Percentiles rank a stretch among this genome's conserved stretches.
Conservation (phyloP, 768 basidiomycete genomes). For the Cystofilobasidium capitatum region DNA sequence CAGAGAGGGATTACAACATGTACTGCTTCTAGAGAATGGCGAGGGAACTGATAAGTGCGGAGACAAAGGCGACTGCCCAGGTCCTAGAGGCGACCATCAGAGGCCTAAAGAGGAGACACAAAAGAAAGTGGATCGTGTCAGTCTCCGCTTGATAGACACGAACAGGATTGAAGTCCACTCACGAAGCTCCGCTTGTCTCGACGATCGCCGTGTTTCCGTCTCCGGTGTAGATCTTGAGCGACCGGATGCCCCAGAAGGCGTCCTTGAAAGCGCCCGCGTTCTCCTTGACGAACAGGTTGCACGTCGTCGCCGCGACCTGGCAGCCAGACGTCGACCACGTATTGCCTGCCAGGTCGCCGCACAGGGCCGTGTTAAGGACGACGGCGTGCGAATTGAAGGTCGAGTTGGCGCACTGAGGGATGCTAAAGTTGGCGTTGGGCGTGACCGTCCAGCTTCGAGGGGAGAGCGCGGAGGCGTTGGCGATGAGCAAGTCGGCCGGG, state of each 20-base stretch:
- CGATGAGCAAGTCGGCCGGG: conserved; percentile 42
- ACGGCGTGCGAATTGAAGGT: conserved; percentile 45
- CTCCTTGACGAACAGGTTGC: conserved; percentile 50
- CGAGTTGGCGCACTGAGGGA: conserved; percentile 33
- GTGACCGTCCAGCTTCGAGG: conserved; percentile 31
- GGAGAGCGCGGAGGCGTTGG: conserved; percentile 21
- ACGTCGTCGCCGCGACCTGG: conserved; percentile 26
- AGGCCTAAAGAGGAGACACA: too few relatives aligned
- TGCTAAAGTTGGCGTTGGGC: conserved; percentile 36
- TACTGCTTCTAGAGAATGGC: too few relatives aligned
- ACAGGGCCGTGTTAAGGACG: conserved; percentile 42
- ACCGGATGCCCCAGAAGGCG: conserved; percentile 63
- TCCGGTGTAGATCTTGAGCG: conserved; percentile 49
- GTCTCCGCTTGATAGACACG: too few relatives aligned
- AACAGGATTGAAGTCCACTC: too few relatives aligned
- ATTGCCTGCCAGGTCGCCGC: conserved; percentile 35
- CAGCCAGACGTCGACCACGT: conserved; percentile 33
- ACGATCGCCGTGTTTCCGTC: conserved; percentile 8
- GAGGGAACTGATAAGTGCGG: too few relatives aligned
- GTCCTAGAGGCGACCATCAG: too few relatives aligned
- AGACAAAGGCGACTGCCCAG: too few relatives aligned
- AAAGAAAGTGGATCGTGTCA: too few relatives aligned
- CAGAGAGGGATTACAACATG: too few relatives aligned
- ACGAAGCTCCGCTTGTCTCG: too few relatives aligned
- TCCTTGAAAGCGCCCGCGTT: conserved; percentile 52